Evolutionary conservation across 345 rosid genomes (phyloP), one percentile per base, ranked within the genome.

Genomic region (Lagerstroemia speciosa): DNA sequence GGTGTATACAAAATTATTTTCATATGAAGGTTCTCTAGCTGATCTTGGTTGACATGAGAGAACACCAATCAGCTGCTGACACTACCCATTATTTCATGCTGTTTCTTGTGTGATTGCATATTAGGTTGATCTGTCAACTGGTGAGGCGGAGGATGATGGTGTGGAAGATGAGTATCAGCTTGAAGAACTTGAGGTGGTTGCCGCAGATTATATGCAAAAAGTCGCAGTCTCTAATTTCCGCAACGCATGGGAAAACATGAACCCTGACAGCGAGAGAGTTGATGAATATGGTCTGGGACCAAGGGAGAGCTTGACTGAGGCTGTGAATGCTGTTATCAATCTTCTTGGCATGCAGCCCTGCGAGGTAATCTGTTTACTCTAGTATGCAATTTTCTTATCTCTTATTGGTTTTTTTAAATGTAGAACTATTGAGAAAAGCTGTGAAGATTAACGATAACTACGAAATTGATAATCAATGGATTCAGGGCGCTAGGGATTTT

Each of bases 301-400:
- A 45, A 89, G 96, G 84, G 99, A 91, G 55, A 89, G 88, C 72
- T 78, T 94, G 79, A 78, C 81, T 17, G 99, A 91, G 75, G 93
- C 99, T 71, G 85, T 94, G 40, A 84, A 69, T 71, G 89, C 96
- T 68, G 99, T 91, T 82, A 83, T 88, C 64, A 79, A 76, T 78
- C 99, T 94, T 84, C 98, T 94, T 34, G 99, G 99, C 82, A 83
- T 94, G 99, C 99, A 94, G 83, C 89, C 97, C 27, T 94, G 97
- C 65, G 99, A 94, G 95, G 98, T 89, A 69, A 17, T 61, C 38
- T 60, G 12, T 58, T 30, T 58, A 27, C 29, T 34, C 29, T 2
- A 24, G 0, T 17, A 8, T 24, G 32, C 62, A 24, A 8, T 27
- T 58, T 30, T 14, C 33, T 20, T 7, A 9, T 30, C 34, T 58